phyloP scores from a whole-genome alignment of 1,139 yeast species.

The Magnusiomyces clavatus region DNA sequence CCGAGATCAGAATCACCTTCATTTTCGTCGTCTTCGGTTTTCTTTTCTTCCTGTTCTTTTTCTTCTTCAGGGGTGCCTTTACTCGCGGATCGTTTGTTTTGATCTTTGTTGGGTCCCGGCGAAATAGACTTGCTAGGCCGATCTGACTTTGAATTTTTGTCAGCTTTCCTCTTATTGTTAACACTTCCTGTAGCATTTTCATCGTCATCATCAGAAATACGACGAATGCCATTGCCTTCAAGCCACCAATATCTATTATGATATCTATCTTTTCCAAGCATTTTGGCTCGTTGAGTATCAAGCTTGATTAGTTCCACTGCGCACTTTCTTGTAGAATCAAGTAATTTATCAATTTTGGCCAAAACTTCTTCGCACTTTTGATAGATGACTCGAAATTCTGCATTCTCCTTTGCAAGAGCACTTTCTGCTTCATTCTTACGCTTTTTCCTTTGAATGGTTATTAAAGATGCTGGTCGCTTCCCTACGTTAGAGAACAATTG shows the following conservation, averaged over 20 bases:
- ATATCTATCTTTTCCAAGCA: slow-evolving; percentile 75
- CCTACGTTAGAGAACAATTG: slow-evolving; percentile 10
- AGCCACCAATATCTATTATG: slow-evolving; percentile 95
- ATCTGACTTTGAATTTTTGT: neutral
- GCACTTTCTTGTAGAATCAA: slow-evolving; percentile 30
- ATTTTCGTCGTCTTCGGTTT: slow-evolving; percentile 30
- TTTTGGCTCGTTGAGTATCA: slow-evolving; percentile 71
- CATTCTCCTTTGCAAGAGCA: slow-evolving; percentile 39
- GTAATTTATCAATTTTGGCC: slow-evolving; percentile 18
- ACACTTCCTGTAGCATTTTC: slow-evolving; percentile 24
- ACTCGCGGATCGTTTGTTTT: no score
- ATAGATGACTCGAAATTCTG: slow-evolving; percentile 42
- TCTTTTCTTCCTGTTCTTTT: neutral
- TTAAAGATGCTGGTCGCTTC: slow-evolving; percentile 18
- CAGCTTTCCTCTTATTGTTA: slow-evolving; percentile 8
- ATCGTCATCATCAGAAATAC: slow-evolving; percentile 34
- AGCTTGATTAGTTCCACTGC: slow-evolving; percentile 28
- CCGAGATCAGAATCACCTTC: slow-evolving; percentile 39
- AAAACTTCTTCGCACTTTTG: slow-evolving; percentile 18
- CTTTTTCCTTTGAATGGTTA: slow-evolving; percentile 19
- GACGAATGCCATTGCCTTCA: slow-evolving; percentile 61
- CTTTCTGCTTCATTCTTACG: slow-evolving; percentile 45
- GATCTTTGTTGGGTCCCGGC: no score
- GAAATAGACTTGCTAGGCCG: no score
- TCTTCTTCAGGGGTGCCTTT: neutral